Evolutionary conservation across 106 monocot species (phyloP).

Genomic region (Ottelia alismoides): DNA sequence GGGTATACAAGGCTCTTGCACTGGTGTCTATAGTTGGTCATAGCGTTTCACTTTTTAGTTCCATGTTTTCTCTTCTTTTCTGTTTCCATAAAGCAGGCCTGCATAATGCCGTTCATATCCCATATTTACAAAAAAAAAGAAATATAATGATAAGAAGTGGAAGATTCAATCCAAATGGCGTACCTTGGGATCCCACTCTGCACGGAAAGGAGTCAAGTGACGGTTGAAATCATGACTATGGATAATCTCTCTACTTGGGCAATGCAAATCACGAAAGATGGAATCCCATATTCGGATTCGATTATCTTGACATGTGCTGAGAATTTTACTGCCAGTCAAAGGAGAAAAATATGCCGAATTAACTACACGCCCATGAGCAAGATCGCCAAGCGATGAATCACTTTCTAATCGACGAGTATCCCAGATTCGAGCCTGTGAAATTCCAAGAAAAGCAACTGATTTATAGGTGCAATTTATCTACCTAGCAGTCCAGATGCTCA

Average conservation of each 20-base stretch:
- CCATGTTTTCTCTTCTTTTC: too few species aligned
- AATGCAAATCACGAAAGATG: conserved; percentile 62
- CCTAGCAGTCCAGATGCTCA: too few species aligned
- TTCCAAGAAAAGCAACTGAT: background rate
- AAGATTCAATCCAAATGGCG: background rate
- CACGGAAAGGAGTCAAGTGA: conserved; percentile 83
- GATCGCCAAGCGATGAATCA: conserved; percentile 48
- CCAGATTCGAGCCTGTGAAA: conserved; percentile 70
- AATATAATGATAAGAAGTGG: too few species aligned
- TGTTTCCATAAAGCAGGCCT: too few species aligned
- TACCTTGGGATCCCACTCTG: conserved; percentile 99
- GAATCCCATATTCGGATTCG: conserved; percentile 95
- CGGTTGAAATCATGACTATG: conserved; percentile 96
- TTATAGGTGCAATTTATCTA: background rate
- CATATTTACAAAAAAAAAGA: too few species aligned
- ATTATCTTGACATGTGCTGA: conserved; percentile 84
- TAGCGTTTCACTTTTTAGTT: too few species aligned
- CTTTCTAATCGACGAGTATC: conserved; percentile 49
- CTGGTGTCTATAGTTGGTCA: too few species aligned
- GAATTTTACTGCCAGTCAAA: conserved; percentile 63
- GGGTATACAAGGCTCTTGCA: too few species aligned
- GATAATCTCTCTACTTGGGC: conserved; percentile 75
- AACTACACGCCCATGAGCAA: conserved; percentile 76
- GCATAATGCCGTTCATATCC: too few species aligned
- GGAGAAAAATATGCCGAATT: conserved; percentile 89